Evolutionary conservation across 2,329 filamentous ascomycete species (phyloP), one percentile per base, ranked within the genome.

Genomic region (Aspergillus tamarii): DNA sequence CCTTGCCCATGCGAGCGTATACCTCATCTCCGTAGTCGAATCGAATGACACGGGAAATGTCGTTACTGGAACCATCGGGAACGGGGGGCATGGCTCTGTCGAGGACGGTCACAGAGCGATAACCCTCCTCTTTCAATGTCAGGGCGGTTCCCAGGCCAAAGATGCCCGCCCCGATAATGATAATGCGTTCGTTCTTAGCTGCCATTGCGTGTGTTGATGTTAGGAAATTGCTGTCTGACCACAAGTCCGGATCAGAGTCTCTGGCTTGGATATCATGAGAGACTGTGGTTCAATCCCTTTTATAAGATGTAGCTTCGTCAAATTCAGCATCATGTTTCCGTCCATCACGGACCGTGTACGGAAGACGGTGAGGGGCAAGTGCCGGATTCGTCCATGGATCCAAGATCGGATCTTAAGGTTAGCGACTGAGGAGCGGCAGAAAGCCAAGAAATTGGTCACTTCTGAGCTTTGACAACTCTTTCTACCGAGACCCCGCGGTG

Each of bases 11-110:
- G 14, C 82, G 78, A 2, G 92, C 87, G 78, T 97, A 97, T 26
- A 89, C 84, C 0, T 86, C 80, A 71, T 94, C 88, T 2, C 90
- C 88, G 73, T 97, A 97, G 82, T 97, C 74, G 56, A 76, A 75
- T 4, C 78, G 72, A 23, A 81, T 77, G 1, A 79, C 70, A 1
- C 78, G 72, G 1, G 78, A 79, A 30, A 79, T 78, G 56, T 81
- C 78, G 43, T 77, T 74, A 52, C 77, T 79, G 5, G 76, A 77
- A 1, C 77, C 78, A 62, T 80, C 78, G 56, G 70, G 69, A 2
- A 76, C 75, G 1, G 74, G 75, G n/a, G 74, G 74, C 57, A 74
- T 69, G 2, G 72, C 69, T n/a, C 75, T 69, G 48, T 77, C 75
- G 14, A 77, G 65, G 2, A 77, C 70, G 2, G 73, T 76, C 26